Base-by-base conservation (phyloP, 2,329 filamentous ascomycete species). In the Penicillium sp. region DNA sequence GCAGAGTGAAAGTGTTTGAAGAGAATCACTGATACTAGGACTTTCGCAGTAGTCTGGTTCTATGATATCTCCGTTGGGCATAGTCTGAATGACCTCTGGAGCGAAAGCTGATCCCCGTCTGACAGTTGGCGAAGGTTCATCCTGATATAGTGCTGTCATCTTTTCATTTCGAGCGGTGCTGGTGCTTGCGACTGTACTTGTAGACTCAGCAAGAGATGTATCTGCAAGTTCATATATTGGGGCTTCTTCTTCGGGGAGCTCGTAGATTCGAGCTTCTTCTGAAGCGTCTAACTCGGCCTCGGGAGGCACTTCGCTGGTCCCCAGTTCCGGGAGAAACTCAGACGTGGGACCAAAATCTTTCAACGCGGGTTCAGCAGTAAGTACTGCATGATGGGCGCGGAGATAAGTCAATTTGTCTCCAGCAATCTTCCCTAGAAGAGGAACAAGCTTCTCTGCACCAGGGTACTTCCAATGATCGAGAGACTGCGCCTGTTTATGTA, bases 381-480 rank as follows among this genome's bases (percentile, higher is more conserved):
- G 69, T 16, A 86, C 65, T 29, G 77, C 73, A 70, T 86, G 82
- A 56, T 86, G 81, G 26, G 84, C 74, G 41, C 84, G 77, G 11
- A 87, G 66, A 64, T 84, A 84, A 2, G 76, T 81, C 62, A 86
- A 56, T 26, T 74, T 78, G 1, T 80, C 73, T 8, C 77, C 74
- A 9, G 79, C 81, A 58, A 73, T 71, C 21, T 77, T 73, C 8
- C 75, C 76, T 24, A 86, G 64, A 1, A 82, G 66, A 1, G 82
- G 80, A 21, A 80, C 79, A 5, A 86, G 72, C 62, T 84, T 85
- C 58, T 84, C 82, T 2, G 79, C 77, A 4, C 82, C 80, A 5
- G 81, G 80, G 52, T 80, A 70, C 10, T 62, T 65, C n/a, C 53
- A 57, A 27, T 48, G 24, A 24, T 55, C 56, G 22, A 46, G 47